Evolutionary conservation across 257 asterid genomes (phyloP).

Genomic region (Haberlea rhodopensis): DNA sequence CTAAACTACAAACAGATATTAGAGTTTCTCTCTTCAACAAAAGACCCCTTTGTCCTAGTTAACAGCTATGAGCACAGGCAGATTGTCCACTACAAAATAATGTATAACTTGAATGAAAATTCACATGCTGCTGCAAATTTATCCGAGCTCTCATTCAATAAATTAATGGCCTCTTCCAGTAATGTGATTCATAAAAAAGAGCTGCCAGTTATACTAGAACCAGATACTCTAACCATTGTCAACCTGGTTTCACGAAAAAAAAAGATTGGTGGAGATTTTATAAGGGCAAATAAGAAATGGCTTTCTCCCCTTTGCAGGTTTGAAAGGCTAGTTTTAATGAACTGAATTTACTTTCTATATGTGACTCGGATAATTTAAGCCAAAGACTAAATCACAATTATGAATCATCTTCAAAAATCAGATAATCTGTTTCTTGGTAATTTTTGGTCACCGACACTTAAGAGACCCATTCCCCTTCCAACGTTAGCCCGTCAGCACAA

Average conservation of each 20-base stretch:
- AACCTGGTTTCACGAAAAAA: conserved; percentile 1
- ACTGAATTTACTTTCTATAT: not conserved
- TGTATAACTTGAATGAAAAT: conserved; percentile 6
- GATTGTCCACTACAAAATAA: not conserved
- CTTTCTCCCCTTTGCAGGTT: not conserved
- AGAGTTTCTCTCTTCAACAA: not conserved
- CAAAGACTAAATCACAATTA: not conserved
- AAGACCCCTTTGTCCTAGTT: conserved; percentile 12
- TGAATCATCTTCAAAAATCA: not conserved
- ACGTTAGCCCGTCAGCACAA: not conserved
- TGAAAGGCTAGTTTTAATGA: conserved; percentile 1
- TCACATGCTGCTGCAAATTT: conserved; percentile 20
- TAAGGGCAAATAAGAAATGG: not conserved
- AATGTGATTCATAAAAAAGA: not conserved
- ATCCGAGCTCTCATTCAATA: conserved; percentile 4
- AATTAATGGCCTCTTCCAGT: conserved; percentile 9
- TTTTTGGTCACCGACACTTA: conserved; percentile 11
- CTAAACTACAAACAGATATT: conserved; percentile 9
- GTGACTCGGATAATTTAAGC: not conserved
- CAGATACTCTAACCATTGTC: conserved; percentile 3
- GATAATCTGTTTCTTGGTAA: conserved; percentile 1
- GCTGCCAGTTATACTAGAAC: conserved; percentile 14
- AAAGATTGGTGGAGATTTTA: not conserved
- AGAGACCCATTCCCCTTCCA: not conserved
- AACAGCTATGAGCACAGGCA: conserved; percentile 1